These are phyloP conservation scores for Globisporangium nagaii DNA, from an alignment of 352 stramenopile genomes.

Conservation along the genomic window DNA sequence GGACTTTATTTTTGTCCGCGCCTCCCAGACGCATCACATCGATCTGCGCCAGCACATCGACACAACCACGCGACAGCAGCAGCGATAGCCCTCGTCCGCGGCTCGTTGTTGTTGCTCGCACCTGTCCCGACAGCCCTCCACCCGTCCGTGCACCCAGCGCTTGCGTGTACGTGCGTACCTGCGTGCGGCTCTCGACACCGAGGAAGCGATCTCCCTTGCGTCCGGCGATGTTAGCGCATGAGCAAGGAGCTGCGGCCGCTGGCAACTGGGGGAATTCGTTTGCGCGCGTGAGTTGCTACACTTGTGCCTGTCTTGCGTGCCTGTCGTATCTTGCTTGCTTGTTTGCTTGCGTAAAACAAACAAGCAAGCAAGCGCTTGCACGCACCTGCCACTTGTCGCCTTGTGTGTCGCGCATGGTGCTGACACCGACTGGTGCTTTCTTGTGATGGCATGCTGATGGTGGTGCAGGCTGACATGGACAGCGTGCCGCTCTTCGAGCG, in stretches of 20 bases:
- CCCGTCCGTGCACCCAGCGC: not conserved
- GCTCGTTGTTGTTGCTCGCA: not conserved
- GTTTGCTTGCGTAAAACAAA: not conserved
- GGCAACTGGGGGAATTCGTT: slow-evolving; percentile 53
- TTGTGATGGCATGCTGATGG: too few species aligned
- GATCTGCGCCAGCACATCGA: too few species aligned
- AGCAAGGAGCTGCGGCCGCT: slow-evolving; percentile 21
- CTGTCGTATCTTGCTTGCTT: slow-evolving; percentile 1
- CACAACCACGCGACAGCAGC: slow-evolving; percentile 6
- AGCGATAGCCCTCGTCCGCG: not conserved
- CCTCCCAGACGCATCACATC: not conserved
- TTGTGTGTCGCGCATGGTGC: too few species aligned
- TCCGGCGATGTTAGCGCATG: slow-evolving; percentile 16
- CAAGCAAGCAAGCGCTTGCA: too few species aligned
- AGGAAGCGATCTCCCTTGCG: not conserved
- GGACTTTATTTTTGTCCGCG: slow-evolving; percentile 12
- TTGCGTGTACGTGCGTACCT: too few species aligned
- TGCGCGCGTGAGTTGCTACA: slow-evolving; percentile 21
- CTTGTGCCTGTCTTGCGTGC: too few species aligned
- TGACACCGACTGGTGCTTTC: too few species aligned
- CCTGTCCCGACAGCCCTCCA: not conserved
- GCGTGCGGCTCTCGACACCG: not conserved
- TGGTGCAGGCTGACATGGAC: slow-evolving; percentile 65
- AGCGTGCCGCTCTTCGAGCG: slow-evolving; percentile 82
- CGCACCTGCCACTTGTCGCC: too few species aligned